Percentiles rank a stretch among this genome's conserved stretches.
These are phyloP conservation scores for Gilbertella persicaria DNA, from an alignment of 371 early-diverging fungal genomes.

Conservation along the genomic window DNA sequence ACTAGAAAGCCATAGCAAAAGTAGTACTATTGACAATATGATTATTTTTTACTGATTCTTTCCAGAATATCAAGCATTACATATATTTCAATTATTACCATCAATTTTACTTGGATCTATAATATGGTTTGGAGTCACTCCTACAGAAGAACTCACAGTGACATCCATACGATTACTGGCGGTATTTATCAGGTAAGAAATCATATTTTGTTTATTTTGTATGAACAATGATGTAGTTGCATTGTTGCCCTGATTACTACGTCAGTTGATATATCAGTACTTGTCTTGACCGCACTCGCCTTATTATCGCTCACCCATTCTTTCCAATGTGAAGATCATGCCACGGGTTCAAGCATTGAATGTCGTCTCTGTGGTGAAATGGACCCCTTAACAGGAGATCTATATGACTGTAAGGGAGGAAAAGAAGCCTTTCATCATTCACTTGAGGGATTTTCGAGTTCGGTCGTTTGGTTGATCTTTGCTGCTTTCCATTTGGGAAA, in stretches of 20 bases:
- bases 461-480: constrained; percentile 71
- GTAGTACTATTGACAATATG: no score
- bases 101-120: constrained; percentile 33
- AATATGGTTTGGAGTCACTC: constrained; percentile 45
- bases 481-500: constrained; percentile 73
- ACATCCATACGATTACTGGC: constrained; percentile 50
- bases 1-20: no score
- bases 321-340: constrained; percentile 56
- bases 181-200: constrained; percentile 45
- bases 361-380: constrained; percentile 54
- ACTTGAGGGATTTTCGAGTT: constrained; percentile 60
- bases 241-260: constrained; percentile 64
- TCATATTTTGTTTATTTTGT: neutral
- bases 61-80: neutral
- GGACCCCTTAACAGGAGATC: constrained; percentile 25
- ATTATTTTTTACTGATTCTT: no score
- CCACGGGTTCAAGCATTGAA: constrained; percentile 50
- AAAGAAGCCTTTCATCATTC: constrained; percentile 59
- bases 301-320: constrained; percentile 57
- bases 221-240: constrained; percentile 36
- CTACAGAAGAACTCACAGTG: constrained; percentile 38
- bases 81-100: constrained; percentile 19
- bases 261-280: constrained; percentile 55
- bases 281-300: constrained; percentile 55
- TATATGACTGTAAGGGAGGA: constrained; percentile 56